Conservation (phyloP, 106 monocot species). For the Gastrodia elata region DNA sequence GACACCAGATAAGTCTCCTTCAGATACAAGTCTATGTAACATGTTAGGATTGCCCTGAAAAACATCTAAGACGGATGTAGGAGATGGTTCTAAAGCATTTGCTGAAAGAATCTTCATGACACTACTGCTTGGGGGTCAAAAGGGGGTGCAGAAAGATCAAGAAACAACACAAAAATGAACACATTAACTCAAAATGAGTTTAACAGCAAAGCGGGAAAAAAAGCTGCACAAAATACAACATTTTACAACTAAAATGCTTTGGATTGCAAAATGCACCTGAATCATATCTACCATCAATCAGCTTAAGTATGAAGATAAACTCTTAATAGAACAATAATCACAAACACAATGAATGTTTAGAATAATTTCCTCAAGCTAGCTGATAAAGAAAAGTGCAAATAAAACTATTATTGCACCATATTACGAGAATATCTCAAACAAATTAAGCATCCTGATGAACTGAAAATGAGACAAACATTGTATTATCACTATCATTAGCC, state of each 20-base stretch:
- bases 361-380: not conserved
- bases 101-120: constrained; percentile 17
- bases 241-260: not conserved
- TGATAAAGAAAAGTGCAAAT: not conserved
- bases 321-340: not conserved
- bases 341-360: not conserved
- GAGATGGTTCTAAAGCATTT: constrained; percentile 54
- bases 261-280: not conserved
- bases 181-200: not conserved
- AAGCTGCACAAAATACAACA: not conserved
- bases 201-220: not conserved
- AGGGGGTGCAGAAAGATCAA: not conserved
- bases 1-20: constrained; percentile 61
- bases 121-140: constrained; percentile 36
- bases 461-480: not conserved
- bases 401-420: not conserved
- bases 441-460: not conserved
- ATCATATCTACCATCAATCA: not conserved
- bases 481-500: not conserved
- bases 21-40: constrained; percentile 71
- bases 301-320: not conserved
- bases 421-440: not conserved
- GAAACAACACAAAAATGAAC: not conserved
- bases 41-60: constrained; percentile 58
- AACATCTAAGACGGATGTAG: constrained; percentile 66